Evolutionary conservation across 208 protist species (phyloP), one percentile per base, ranked within the genome.

Genomic region (Wallacemonas collosoma): DNA sequence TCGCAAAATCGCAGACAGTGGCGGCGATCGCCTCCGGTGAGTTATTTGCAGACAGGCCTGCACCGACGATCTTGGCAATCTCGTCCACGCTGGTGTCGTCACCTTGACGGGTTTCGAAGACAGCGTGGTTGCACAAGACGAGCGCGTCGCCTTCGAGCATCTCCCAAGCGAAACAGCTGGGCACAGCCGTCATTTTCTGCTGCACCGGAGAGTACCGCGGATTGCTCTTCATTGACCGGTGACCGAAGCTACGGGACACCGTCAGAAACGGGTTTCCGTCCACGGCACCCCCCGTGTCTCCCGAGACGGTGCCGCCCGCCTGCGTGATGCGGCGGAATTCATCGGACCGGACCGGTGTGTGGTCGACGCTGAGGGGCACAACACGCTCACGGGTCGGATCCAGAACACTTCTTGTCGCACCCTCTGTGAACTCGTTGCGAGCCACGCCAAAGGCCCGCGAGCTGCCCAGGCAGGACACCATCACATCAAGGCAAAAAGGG

Each of bases 201-300:
- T 89, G 76, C 57, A 87, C 79, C 2, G 85, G 88, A 26, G 91
- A 85, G 36, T 71, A 79, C 2, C 50, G 53, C 14, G 56, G 58
- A 68, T 93, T 80, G 69, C 50, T 74, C 68, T 95, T 95, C 91
- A 95, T 95, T 1, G 83, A 87, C 72, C 81, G 88, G 76, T 94
- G 87, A 0, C 91, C 91, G 57, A 95, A 93, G 67, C 87, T 91
- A 48, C 91, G 76, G 1, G 88, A 86, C 26, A 95, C 82, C 51
- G 87, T 93, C 50, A 79, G 86, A 70, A 87, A 93, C 3, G 91
- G 85, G 62, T 93, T 91, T 40, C 75, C 83, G 68, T 94, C 88
- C 43, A 93, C 91, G 40, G 87, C 61, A 57, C 87, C 72, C 36
- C 86, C 85, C 0, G 68, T 75, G 2, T 77, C 72, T 50, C 76